Evolutionary conservation across 1,284 basidiomycete species (phyloP), one percentile per base, ranked within the genome.

Genomic region (Cryptococcus maquisensis): DNA sequence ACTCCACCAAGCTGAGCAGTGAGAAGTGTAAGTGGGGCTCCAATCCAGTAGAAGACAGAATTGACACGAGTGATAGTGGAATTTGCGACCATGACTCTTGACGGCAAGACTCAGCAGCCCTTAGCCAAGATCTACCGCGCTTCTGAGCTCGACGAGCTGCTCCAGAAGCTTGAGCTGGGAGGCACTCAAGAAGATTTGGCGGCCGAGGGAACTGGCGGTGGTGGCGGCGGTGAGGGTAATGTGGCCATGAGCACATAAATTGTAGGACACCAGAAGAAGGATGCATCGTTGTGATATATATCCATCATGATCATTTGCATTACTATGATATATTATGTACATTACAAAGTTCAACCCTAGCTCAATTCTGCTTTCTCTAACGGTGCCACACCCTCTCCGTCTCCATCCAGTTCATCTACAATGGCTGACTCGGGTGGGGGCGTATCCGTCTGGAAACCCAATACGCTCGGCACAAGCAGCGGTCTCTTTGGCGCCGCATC

Each of bases 71-170:
- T 23, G 15, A 5, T 65, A 97, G 94, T 98, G 68, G 96, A 98
- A 76, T 94, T 98, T 68, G 91, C 95, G 9, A 93, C 92, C 2
- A 80, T 98, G 71, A 92, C 89, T 2, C 80, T 96, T 13, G 88
- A 94, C 71, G 81, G 86, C 7, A 78, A 77, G 38, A 85, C 85
- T 46, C 87, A 90, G 68, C 79, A 86, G 70, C 92, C 93, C 1
- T 84, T 86, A 68, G 90, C 90, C 41, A 95, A 92, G 81, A 94
- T 98, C 69, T 97, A 91, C 79, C 84, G 83, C 61, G 90, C 95
- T 24, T 77, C 84, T 28, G 95, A 98, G 79, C 90, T 98, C 54
- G 93, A 97, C 70, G 86, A 83, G 36, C 75, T 98, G 57, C 80
- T 98, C 59, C 79, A 85, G 69, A 82, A 86, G 66, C 86, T 96